Evolutionary conservation across 192 early-diverging fungal species (phyloP), one percentile per base, ranked within the genome.

Genomic region (Coemansia sp.): DNA sequence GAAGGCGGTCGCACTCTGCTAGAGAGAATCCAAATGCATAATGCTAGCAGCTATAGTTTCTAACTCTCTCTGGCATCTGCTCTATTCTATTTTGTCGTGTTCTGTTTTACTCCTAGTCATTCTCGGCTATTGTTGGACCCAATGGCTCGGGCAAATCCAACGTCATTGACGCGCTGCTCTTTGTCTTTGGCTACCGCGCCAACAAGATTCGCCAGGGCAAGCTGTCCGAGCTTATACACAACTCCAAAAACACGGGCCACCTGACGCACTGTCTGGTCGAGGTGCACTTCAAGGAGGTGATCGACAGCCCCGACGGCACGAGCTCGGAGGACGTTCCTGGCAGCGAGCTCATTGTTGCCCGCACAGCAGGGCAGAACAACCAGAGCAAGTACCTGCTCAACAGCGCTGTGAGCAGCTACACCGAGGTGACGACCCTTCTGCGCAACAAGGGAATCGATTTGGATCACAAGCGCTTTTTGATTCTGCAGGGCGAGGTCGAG

Each of bases 101-200:
- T n/a, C n/a, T n/a, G n/a, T n/a, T n/a, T n/a, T n/a, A n/a, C 43
- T 45, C 10, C 26, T 67, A 78, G 60, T 81, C 81, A 18, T 79
- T 81, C 35, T 83, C 81, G n/a, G 77, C 81, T 5, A 81, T 99
- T 41, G 95, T 98, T 10, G 97, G 97, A 5, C 97, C 94, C 3
- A 99, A 99, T 50, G 95, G 95, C 24, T 95, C 92, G 10, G 97
- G 95, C 37, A 99, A 99, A 78, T 95, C 92, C 22, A 99, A 98
- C 58, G 97, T 99, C 10, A 98, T 99, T 50, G 97, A 99, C 58
- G 87, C 93, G 1, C 76, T 99, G 41, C 68, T 99, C 24, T 99
- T 99, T 67, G 97, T 99, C 29, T 99, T 99, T 85, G 97, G 97
- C 14, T 97, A 92, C 77, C 83, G 92, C 36, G 94, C 97, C 5